phyloP scores from a whole-genome alignment of 2,329 filamentous ascomycete genomes.

The Beauveria brongniartii region DNA sequence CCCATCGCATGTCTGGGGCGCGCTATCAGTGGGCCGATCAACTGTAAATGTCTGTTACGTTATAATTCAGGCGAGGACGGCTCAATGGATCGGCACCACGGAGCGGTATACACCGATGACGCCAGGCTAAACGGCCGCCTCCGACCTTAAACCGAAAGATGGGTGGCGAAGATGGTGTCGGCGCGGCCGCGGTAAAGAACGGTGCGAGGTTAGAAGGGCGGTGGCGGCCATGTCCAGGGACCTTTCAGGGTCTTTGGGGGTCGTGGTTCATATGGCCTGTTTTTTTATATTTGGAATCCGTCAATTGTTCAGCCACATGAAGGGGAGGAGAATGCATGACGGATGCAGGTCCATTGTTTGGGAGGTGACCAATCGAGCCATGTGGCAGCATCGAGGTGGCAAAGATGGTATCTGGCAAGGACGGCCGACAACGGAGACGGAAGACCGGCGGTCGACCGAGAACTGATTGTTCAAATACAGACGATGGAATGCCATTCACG shows the following conservation, averaged over 20 bases:
- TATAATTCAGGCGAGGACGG: not conserved
- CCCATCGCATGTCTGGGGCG: not conserved
- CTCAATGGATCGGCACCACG: slow-evolving; percentile 1
- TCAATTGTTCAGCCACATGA: not conserved
- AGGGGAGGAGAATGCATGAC: not conserved
- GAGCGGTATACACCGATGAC: slow-evolving; percentile 4
- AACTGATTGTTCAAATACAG: not conserved
- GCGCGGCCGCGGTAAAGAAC: not conserved
- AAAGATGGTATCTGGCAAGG: no score
- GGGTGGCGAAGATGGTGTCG: not conserved
- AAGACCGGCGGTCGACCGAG: not conserved
- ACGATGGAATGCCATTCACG: not conserved
- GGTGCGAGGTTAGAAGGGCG: not conserved
- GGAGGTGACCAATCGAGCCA: no score
- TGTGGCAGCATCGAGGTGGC: not conserved
- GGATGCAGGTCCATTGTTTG: not conserved
- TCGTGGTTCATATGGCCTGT: not conserved
- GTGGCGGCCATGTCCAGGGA: not conserved
- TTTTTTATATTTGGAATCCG: no score
- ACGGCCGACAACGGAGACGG: not conserved
- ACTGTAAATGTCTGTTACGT: no score
- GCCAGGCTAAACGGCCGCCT: slow-evolving; percentile 1
- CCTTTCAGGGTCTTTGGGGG: not conserved
- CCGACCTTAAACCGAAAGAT: slow-evolving; percentile 5
- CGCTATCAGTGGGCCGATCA: not conserved